Evolutionary conservation across 106 monocot species (phyloP).

Genomic region (Dendrobium huoshanense): DNA sequence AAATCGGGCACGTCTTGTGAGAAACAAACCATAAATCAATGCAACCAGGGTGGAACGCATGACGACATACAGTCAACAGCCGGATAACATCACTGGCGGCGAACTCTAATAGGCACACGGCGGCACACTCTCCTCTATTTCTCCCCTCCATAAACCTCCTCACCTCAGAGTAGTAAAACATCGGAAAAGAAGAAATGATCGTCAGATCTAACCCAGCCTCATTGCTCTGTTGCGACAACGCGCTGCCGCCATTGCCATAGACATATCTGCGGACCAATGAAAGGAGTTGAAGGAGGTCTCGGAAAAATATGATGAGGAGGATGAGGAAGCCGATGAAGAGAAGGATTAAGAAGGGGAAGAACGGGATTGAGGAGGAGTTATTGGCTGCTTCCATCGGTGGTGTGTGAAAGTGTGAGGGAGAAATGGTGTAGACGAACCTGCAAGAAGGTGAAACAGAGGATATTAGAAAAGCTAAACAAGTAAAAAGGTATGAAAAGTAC

Average conservation of each 20-base stretch:
- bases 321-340: slow-evolving; percentile 47
- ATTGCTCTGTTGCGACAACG: background rate
- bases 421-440: too few species aligned
- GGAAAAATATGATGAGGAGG: slow-evolving; percentile 47
- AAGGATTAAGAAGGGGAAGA: slow-evolving; percentile 38
- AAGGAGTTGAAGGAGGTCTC: slow-evolving; percentile 33
- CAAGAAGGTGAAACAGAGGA: too few species aligned
- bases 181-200: slow-evolving; percentile 30
- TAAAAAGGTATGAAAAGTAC: too few species aligned
- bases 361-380: slow-evolving; percentile 15
- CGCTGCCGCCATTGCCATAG: background rate
- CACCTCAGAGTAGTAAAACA: slow-evolving; percentile 23
- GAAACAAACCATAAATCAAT: slow-evolving; percentile 38
- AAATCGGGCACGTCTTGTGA: slow-evolving; percentile 40
- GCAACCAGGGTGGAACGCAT: slow-evolving; percentile 41
- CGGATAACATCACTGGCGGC: slow-evolving; percentile 24
- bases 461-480: too few species aligned
- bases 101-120: slow-evolving; percentile 39
- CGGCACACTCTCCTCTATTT: slow-evolving; percentile 23
- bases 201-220: slow-evolving; percentile 10
- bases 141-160: background rate
- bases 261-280: background rate
- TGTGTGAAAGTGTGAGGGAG: too few species aligned
- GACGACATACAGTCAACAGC: background rate
- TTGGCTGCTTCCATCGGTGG: background rate